Conservation (phyloP, 345 rosid species). For the Angophora floribunda region DNA sequence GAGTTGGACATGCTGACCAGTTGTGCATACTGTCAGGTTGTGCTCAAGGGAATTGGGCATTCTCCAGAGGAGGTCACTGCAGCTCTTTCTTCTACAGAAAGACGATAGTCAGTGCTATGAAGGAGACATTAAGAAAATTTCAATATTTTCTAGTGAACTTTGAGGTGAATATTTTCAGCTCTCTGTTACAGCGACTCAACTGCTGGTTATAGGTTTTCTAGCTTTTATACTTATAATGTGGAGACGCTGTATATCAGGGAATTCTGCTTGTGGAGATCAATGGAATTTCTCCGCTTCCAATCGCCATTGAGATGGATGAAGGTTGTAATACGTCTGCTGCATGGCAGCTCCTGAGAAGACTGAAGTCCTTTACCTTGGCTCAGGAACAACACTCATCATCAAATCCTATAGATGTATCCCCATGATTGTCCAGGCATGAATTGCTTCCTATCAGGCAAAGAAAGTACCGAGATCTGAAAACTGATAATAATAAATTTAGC, state of each 20-base stretch:
- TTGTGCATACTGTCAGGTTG: conserved; percentile 40
- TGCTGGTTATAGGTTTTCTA: not conserved
- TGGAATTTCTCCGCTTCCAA: conserved; percentile 41
- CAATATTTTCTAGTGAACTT: conserved; percentile 61
- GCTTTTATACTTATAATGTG: not conserved
- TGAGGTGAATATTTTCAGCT: conserved; percentile 42
- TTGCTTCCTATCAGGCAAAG: not conserved
- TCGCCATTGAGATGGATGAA: conserved; percentile 60
- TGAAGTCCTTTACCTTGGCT: conserved; percentile 12
- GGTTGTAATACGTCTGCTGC: conserved; percentile 70
- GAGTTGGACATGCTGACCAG: not conserved
- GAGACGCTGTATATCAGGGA: conserved; percentile 42
- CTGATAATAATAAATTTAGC: not conserved
- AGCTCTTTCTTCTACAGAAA: conserved; percentile 66
- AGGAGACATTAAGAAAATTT: conserved; percentile 58
- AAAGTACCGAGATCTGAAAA: not conserved
- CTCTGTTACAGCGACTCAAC: not conserved
- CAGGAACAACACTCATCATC: conserved; percentile 4
- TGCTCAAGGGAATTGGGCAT: conserved; percentile 60
- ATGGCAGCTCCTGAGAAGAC: conserved; percentile 61
- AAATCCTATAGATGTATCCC: conserved; percentile 27
- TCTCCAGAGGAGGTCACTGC: conserved; percentile 71
- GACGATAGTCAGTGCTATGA: conserved; percentile 30
- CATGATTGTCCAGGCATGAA: conserved; percentile 11
- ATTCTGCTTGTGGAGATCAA: conserved; percentile 60